Evolutionary conservation across 768 basidiomycete species (phyloP).

Genomic region (Cytidiella melzeri): DNA sequence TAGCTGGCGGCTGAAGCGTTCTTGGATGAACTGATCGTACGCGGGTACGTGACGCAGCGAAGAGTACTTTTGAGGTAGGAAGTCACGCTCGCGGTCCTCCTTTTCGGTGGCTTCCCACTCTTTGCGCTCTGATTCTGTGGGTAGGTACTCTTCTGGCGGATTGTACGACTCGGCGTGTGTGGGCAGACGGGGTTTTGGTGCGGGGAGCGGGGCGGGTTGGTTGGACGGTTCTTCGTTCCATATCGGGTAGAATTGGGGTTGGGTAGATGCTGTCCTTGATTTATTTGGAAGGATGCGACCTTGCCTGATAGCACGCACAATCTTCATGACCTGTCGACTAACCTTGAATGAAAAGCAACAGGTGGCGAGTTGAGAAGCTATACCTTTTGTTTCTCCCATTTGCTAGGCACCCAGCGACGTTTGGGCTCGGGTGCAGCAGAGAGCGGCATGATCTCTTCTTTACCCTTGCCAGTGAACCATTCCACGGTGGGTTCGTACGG

Average conservation of each 20-base stretch:
- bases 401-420: slow-evolving; percentile 92
- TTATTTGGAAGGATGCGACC: slow-evolving; percentile 91
- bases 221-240: slow-evolving; percentile 76
- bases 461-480: slow-evolving; percentile 96
- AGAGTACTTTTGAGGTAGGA: slow-evolving; percentile 80
- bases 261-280: slow-evolving; percentile 60
- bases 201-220: slow-evolving; percentile 83
- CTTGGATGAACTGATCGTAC: slow-evolving; percentile 86
- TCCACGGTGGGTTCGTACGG: slow-evolving; percentile 92
- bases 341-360: not conserved
- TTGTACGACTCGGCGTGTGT: slow-evolving; percentile 98
- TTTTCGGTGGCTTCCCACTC: slow-evolving; percentile 80
- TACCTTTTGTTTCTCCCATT: slow-evolving; percentile 99
- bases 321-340: slow-evolving; percentile 85
- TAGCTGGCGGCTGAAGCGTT: slow-evolving; percentile 88
- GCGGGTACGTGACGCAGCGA: slow-evolving; percentile 88
- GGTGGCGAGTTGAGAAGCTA: not conserved
- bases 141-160: slow-evolving; percentile 94
- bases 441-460: slow-evolving; percentile 91
- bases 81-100: slow-evolving; percentile 87
- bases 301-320: slow-evolving; percentile 95
- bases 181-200: slow-evolving; percentile 86
- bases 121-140: slow-evolving; percentile 72
- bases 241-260: slow-evolving; percentile 76
- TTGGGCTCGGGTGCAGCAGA: slow-evolving; percentile 92